phyloP scores from a whole-genome alignment of 179 eudicot genomes.

The Spergularia azorica region DNA sequence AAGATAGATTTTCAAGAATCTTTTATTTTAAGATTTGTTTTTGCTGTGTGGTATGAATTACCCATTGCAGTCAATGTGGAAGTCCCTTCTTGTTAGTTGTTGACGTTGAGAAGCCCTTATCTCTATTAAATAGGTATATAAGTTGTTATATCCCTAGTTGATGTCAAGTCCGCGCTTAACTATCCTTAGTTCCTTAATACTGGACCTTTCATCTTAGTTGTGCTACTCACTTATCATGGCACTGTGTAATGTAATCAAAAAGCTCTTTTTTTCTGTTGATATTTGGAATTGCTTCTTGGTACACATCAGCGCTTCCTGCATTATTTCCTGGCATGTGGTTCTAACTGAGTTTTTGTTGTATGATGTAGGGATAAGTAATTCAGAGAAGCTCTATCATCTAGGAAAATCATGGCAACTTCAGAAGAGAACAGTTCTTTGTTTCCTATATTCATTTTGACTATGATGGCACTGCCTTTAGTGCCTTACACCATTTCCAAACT shows the following conservation, averaged over 20 bases:
- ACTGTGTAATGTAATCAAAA: neutral
- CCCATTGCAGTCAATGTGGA: too few relatives aligned
- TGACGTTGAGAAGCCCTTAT: too few relatives aligned
- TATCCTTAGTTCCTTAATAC: too few relatives aligned
- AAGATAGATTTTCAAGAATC: neutral
- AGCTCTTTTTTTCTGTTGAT: neutral
- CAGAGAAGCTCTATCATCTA: constrained; percentile 22
- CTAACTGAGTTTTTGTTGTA: constrained; percentile 13
- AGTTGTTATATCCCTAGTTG: too few relatives aligned
- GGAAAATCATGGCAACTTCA: constrained; percentile 62
- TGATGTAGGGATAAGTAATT: constrained; percentile 23
- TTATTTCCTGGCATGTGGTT: constrained; percentile 2
- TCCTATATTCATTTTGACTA: constrained; percentile 82
- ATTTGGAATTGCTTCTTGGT: neutral
- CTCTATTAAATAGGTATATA: too few relatives aligned
- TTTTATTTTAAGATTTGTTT: too few relatives aligned
- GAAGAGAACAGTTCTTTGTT: constrained; percentile 84
- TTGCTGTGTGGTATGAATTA: too few relatives aligned
- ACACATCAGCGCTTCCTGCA: neutral
- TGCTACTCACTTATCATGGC: neutral
- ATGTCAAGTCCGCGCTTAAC: neutral
- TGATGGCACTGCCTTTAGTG: constrained; percentile 82
- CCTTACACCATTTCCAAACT: constrained; percentile 81
- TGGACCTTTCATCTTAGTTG: neutral
- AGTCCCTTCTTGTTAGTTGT: too few relatives aligned